Base-by-base conservation (phyloP, 352 stramenopile species). In the Peronospora farinosa region DNA sequence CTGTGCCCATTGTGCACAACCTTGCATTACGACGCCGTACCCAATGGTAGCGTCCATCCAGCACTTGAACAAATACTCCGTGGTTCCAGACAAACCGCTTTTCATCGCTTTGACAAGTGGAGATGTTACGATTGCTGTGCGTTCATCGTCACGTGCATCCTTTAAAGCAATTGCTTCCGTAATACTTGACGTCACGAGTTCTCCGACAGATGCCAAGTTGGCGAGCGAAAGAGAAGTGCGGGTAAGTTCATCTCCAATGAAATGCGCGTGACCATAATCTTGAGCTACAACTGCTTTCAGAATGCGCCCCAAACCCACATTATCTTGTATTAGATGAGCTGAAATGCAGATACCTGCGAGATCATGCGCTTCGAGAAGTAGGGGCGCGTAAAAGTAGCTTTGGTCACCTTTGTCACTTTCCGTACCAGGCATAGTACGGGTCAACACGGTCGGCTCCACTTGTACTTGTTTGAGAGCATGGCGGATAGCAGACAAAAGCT, bases 401-500 rank as follows among this genome's bases (percentile, higher is more conserved):
- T 67, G 50, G 10, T 60, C 49, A 11, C 46, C 32, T 10, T 42
- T 48, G 3, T 57, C 51, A 49, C 54, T 41, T 52, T 68, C 51
- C 7, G 57, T 59, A 16, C 4, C 45, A 5, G 31, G 8, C 31
- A 37, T 37, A 17, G 9, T 37, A 37, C 38, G 6, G 10, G 42
- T n/a, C 15, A 57, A 25, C 12, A 35, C 49, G 7, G 47, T 51
- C 40, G 46, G 37, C 11, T 63, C 59, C 28, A 62, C 54, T 62
- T 68, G 59, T 13, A 72, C 63, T 47, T 89, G 78, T 42, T 88
- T 87, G 11, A 87, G 51, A 9, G 84, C 73, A 45, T 91, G 84
- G 3, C 84, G 81, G 19, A 92, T 60, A 32, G 84, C 83, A 19
- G 84, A 84, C 7, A 74, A 83, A 49, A 94, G 72, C 40, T 94